A percentile compares a stretch with the other conserved stretches of the same genome.
These are phyloP conservation scores for Lotmaria passim DNA, from an alignment of 208 protist genomes.

Conservation along the genomic window DNA sequence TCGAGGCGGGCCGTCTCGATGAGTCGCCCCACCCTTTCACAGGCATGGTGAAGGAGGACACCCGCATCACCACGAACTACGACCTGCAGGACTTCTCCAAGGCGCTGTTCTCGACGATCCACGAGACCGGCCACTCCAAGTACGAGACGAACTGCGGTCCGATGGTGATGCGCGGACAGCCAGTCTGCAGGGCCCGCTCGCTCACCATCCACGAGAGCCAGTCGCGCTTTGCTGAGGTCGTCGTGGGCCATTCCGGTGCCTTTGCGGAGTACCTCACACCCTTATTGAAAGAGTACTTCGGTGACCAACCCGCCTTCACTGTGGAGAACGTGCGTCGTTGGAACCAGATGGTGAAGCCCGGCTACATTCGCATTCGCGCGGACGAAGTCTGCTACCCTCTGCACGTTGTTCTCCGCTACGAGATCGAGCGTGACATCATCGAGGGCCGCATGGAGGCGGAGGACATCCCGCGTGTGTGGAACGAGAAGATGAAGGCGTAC, in stretches of 20 bases:
- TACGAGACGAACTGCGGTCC: slow-evolving; percentile 54
- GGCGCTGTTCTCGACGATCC: slow-evolving; percentile 41
- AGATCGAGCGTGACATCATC: slow-evolving; percentile 90
- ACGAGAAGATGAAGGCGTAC: slow-evolving; percentile 90
- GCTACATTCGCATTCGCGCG: slow-evolving; percentile 80
- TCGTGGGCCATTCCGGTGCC: slow-evolving; percentile 55
- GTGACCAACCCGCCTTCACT: slow-evolving; percentile 57
- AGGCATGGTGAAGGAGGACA: slow-evolving; percentile 62
- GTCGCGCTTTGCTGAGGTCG: slow-evolving; percentile 79
- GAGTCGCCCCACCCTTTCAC: slow-evolving; percentile 82
- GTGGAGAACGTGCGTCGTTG: slow-evolving; percentile 54
- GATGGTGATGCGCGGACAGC: slow-evolving; percentile 46
- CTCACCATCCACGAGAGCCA: slow-evolving; percentile 80
- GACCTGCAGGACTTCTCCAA: slow-evolving; percentile 41
- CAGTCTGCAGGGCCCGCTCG: slow-evolving; percentile 57
- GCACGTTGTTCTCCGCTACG: slow-evolving; percentile 91
- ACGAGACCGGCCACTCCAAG: slow-evolving; percentile 39
- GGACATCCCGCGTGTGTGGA: slow-evolving; percentile 84
- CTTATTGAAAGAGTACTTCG: slow-evolving; percentile 53
- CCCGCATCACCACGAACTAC: slow-evolving; percentile 83
- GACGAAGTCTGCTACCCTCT: slow-evolving; percentile 93
- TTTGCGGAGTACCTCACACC: slow-evolving; percentile 70
- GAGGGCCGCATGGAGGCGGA: slow-evolving; percentile 75
- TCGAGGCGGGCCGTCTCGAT: slow-evolving; percentile 77
- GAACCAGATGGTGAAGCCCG: slow-evolving; percentile 61